Conservation (phyloP, 1,284 basidiomycete species). For the Trichosporon faecale region DNA sequence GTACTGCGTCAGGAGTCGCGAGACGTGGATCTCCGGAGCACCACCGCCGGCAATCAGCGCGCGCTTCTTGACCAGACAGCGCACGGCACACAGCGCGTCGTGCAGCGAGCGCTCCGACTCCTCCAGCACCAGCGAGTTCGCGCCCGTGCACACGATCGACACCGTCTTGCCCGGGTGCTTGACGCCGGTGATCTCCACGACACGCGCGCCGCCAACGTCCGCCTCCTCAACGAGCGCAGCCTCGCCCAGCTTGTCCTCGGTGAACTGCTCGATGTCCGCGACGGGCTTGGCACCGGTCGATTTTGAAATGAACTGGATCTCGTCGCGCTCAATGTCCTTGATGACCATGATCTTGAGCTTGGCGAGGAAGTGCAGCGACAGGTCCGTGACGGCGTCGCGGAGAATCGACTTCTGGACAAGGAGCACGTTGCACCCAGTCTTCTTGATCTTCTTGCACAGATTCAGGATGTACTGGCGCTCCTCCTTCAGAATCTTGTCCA, state of each 20-base stretch:
- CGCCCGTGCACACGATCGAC: slow-evolving; percentile 90
- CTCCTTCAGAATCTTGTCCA: slow-evolving; percentile 99
- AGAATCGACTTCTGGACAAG: slow-evolving; percentile 99
- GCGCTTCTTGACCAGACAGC: slow-evolving; percentile 97
- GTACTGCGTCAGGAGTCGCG: slow-evolving; percentile 85
- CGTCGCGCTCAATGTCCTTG: slow-evolving; percentile 97
- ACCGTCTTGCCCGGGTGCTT: slow-evolving; percentile 95
- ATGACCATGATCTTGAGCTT: slow-evolving; percentile 96
- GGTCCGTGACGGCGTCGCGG: slow-evolving; percentile 96
- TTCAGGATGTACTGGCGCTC: slow-evolving; percentile 97
- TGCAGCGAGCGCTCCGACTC: slow-evolving; percentile 97
- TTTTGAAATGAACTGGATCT: slow-evolving; percentile 96
- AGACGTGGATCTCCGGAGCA: slow-evolving; percentile 97
- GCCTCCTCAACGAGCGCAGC: slow-evolving; percentile 91
- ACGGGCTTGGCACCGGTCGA: slow-evolving; percentile 93
- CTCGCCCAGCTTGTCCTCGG: slow-evolving; percentile 97
- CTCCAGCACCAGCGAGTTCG: slow-evolving; percentile 90
- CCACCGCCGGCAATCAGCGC: slow-evolving; percentile 96
- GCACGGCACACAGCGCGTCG: slow-evolving; percentile 95
- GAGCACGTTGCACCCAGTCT: slow-evolving; percentile 97
- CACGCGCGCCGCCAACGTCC: slow-evolving; percentile 78
- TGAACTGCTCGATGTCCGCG: slow-evolving; percentile 96
- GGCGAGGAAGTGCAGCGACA: slow-evolving; percentile 97
- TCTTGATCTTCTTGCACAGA: slow-evolving; percentile 99
- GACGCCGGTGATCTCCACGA: slow-evolving; percentile 91